Conservation (phyloP, 495 filamentous ascomycete genomes). For the Podospora pseudopauciseta region DNA sequence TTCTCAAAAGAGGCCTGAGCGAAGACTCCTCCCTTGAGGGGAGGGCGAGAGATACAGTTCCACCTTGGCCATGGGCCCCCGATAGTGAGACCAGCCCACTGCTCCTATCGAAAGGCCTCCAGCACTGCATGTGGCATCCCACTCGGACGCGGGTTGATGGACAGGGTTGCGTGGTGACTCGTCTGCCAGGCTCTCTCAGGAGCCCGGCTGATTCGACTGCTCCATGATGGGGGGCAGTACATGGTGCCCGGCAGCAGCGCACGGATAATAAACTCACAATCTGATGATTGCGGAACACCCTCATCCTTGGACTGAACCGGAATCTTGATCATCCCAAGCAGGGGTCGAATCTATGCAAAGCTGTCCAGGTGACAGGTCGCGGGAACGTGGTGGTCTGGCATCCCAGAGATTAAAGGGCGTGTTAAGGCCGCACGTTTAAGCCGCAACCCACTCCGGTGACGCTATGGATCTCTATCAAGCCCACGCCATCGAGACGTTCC, state of each 20-base stretch:
- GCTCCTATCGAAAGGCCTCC: conserved; percentile 21
- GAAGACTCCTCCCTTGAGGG: conserved; percentile 12
- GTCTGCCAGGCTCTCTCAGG: conserved; percentile 7
- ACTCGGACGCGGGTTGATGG: conserved; percentile 27
- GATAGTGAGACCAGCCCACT: conserved; percentile 14
- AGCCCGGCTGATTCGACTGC: conserved; percentile 19
- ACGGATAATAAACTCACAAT: conserved; percentile 29
- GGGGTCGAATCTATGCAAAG: conserved; percentile 21
- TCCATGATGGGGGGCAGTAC: conserved; percentile 19
- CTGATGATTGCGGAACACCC: conserved; percentile 28
- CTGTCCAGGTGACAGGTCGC: conserved; percentile 29
- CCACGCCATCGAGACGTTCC: conserved; percentile 14
- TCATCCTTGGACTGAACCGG: conserved; percentile 26
- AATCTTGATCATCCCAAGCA: conserved; percentile 22
- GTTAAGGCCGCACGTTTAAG: conserved; percentile 20
- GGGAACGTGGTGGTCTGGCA: conserved; percentile 18
- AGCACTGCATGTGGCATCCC: conserved; percentile 31
- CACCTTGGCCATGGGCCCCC: conserved; percentile 13
- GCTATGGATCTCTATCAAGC: conserved; percentile 7
- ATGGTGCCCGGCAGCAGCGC: conserved; percentile 21
- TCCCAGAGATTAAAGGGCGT: conserved; percentile 24
- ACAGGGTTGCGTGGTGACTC: conserved; percentile 23
- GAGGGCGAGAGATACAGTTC: conserved; percentile 9
- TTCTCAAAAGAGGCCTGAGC: conserved; percentile 24
- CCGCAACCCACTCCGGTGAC: conserved; percentile 15